A percentile compares a stretch with the other conserved stretches of the same genome.
Evolutionary conservation across 805 yeast genomes (phyloP).

Genomic region (Candida broadrunensis): DNA sequence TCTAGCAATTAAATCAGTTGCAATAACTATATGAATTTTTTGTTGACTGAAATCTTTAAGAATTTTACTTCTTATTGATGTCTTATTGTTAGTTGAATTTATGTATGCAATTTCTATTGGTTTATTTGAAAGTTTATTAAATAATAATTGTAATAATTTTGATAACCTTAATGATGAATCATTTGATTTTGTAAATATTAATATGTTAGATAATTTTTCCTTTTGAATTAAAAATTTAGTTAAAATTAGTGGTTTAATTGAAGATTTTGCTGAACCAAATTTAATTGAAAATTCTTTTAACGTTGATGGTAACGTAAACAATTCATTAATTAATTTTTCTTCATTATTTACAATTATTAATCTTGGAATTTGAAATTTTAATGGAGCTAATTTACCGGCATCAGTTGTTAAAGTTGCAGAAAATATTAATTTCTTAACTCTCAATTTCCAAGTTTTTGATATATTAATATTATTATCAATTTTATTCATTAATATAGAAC

Average conservation of each 20-base stretch:
- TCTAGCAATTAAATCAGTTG: slow-evolving; percentile 93
- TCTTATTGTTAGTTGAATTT: slow-evolving; percentile 55
- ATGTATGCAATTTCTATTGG: slow-evolving; percentile 38
- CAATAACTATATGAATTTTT: slow-evolving; percentile 54
- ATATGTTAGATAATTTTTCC: slow-evolving; percentile 38
- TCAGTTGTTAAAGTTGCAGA: slow-evolving; percentile 94
- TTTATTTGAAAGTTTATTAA: slow-evolving; percentile 13
- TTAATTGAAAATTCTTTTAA: slow-evolving; percentile 45
- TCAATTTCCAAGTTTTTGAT: slow-evolving; percentile 30
- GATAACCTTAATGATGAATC: slow-evolving; percentile 84
- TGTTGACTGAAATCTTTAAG: slow-evolving; percentile 59
- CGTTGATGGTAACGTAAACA: slow-evolving; percentile 58
- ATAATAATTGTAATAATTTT: slow-evolving; percentile 50
- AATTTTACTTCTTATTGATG: slow-evolving; percentile 49
- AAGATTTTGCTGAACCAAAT: slow-evolving; percentile 33
- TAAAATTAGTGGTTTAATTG: slow-evolving; percentile 73
- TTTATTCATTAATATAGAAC: slow-evolving; percentile 48
- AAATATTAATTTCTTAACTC: slow-evolving; percentile 66
- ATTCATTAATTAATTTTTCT: slow-evolving; percentile 44
- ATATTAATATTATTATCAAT: slow-evolving; percentile 22
- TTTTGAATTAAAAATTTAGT: slow-evolving; percentile 47
- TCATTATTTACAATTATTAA: slow-evolving; percentile 68
- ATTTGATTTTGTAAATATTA: slow-evolving; percentile 72
- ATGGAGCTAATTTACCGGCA: slow-evolving; percentile 76
- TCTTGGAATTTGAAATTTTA: slow-evolving; percentile 70